Evolutionary conservation across 2,329 filamentous ascomycete species (phyloP).

Genomic region (Verticillium nonalfalfae): DNA sequence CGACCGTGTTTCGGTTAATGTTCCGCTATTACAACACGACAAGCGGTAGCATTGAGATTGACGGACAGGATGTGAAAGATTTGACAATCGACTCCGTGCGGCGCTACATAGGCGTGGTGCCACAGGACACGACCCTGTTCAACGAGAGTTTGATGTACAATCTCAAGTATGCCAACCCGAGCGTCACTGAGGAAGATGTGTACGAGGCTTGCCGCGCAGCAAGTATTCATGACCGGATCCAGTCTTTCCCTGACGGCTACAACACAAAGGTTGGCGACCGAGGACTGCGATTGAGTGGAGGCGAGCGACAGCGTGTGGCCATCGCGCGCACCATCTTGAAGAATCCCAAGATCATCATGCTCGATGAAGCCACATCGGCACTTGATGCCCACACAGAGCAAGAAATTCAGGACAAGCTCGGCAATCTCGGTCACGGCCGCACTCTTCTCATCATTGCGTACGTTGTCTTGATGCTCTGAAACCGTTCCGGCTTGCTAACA

Average conservation of each 20-base stretch:
- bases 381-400: conserved; percentile 89
- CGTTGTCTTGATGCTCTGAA: conserved; percentile 24
- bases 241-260: conserved; percentile 83
- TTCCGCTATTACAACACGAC: conserved; percentile 93
- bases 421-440: conserved; percentile 73
- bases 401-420: conserved; percentile 83
- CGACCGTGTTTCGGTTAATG: conserved; percentile 88
- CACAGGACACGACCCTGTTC: conserved; percentile 92
- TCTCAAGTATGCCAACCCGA: conserved; percentile 78
- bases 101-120: conserved; percentile 87
- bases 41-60: conserved; percentile 74
- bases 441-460: conserved; percentile 95
- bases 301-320: conserved; percentile 89
- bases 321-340: conserved; percentile 93
- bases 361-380: conserved; percentile 89
- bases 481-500: conserved; percentile 16
- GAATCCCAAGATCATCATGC: conserved; percentile 82
- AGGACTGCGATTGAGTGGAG: conserved; percentile 78
- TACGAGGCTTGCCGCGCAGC: conserved; percentile 77
- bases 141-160: conserved; percentile 96
- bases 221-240: conserved; percentile 87
- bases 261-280: conserved; percentile 87
- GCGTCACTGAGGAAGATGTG: conserved; percentile 74
- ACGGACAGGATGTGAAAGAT: conserved; percentile 76
- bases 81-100: conserved; percentile 92